Base-by-base conservation (phyloP, 352 stramenopile genomes). In the Phytopythium delawarense region DNA sequence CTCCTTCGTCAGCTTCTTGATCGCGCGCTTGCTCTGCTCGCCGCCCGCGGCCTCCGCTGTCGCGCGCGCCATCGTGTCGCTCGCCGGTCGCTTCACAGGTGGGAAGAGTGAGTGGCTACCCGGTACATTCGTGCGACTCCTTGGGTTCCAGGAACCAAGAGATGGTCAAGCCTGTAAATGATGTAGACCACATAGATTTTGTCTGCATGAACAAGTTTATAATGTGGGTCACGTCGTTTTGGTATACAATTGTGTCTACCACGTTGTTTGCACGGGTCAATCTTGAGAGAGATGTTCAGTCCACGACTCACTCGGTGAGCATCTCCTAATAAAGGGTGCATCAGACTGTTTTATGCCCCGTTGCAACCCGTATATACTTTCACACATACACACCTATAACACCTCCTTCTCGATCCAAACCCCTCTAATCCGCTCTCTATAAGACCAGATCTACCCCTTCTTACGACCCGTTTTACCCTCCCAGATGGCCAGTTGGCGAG, bases 1-100 rank as follows among this genome's bases (percentile, higher is more conserved):
- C 60, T 92, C 82, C 51, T 75, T 72, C 46, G 87, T 96, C 49
- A 96, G 74, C 80, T 96, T 96, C 72, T 96, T 96, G 70, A 96
- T 96, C 66, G 83, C 81, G 67, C 64, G 71, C 72, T 91, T 92
- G 39, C 28, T 45, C 21, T 71, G 57, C 7, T 0, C 34, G 46
- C 62, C 60, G 20, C 16, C 39, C 12, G 28, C 23, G 7, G 42
- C 56, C 32, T 66, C 61, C 52, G 25, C 25, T 3, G 59, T 65
- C 8, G 32, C 52, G 46, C 35, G 34, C 13, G 52, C 44, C 64
- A 72, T 75, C 34, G 34, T 13, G 34, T 39, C 34, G 25, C 25
- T 3, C 3, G 25, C 25, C 25, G 25, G 25, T 30, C 25, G 25
- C 25, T 30, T 30, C 25, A 30, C 25, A 30, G 25, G 25, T 3